Evolutionary conservation across 2,329 filamentous ascomycete genomes (phyloP).

Genomic region (Dactylellina drechsleri): DNA sequence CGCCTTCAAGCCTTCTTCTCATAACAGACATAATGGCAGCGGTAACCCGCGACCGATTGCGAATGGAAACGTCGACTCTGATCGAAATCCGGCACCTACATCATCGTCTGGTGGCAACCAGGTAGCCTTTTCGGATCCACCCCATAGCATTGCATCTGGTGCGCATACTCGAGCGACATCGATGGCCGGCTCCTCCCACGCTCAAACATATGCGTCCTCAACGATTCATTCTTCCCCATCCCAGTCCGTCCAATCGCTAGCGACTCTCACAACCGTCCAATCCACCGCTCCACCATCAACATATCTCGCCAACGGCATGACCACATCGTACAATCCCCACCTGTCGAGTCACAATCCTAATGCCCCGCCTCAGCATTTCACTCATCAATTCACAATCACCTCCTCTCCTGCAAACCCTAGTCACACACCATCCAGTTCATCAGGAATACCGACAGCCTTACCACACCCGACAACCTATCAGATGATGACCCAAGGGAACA

Average conservation of each 20-base stretch:
- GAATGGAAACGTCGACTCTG: slow-evolving; percentile 14
- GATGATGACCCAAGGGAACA: slow-evolving; percentile 81
- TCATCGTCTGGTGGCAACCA: slow-evolving; percentile 63
- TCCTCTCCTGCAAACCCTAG: slow-evolving; percentile 56
- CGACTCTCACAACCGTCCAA: slow-evolving; percentile 85
- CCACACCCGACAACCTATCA: slow-evolving; percentile 77
- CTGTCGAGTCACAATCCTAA: slow-evolving; percentile 57
- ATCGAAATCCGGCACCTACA: slow-evolving; percentile 34
- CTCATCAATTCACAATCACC: slow-evolving; percentile 65
- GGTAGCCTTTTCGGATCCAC: slow-evolving; percentile 67
- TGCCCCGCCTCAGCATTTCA: slow-evolving; percentile 62
- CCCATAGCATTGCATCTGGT: slow-evolving; percentile 65
- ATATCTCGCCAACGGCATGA: slow-evolving; percentile 49
- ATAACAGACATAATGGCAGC: slow-evolving; percentile 63
- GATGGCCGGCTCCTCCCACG: slow-evolving; percentile 69
- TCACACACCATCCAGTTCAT: slow-evolving; percentile 47
- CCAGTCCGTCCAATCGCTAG: slow-evolving; percentile 80
- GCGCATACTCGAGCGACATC: slow-evolving; percentile 68
- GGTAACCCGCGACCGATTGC: slow-evolving; percentile 45
- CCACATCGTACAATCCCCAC: slow-evolving; percentile 57
- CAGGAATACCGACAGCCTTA: slow-evolving; percentile 63
- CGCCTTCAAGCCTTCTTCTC: slow-evolving; percentile 80
- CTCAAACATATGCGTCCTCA: slow-evolving; percentile 65
- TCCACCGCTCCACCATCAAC: slow-evolving; percentile 72
- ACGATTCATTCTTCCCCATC: slow-evolving; percentile 81